Base-by-base conservation (phyloP, 2,329 filamentous ascomycete genomes). In the Alternaria arborescens region DNA sequence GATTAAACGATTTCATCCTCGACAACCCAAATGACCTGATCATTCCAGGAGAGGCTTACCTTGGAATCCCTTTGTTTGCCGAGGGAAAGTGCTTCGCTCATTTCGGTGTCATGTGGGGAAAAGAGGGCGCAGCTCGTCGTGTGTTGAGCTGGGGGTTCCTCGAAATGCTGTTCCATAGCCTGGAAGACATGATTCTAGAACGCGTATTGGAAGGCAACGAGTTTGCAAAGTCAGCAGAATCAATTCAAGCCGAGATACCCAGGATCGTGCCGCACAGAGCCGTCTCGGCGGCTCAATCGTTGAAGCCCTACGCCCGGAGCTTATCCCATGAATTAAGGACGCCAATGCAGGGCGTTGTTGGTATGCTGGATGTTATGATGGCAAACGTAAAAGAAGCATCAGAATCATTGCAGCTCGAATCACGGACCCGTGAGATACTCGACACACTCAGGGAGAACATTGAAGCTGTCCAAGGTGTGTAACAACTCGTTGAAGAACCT, bases 341-440 rank as follows among this genome's bases (percentile, higher is more conserved):
- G 4, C 89, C 89, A 1, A 91, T 92, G 89, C 89, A 92, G 75
- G 89, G 89, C 42, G 88, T 92, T 7, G 88, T 92, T 14, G 89
- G 89, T 7, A 91, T 91, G 89, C 79, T 92, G 43, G 89, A 92
- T 77, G 88, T 92, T 61, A 91, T 92, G 88, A 88, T 91, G 77
- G 87, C 89, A 3, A 91, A 88, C 3, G 87, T 91, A 3, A 83
- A 89, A 59, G 89, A 91, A 71, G 87, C 87, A 18, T 84, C 88
- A 8, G 84, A 88, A 64, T 84, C 86, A 62, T 82, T 81, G 38
- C 83, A 86, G 61, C 77, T 79, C 10, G 83, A 86, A 60, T 71
- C 83, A 6, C 80, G 80, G 52, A 78, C 86, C 5, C 82, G 84
- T 30, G 78, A 81, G 59, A 82, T 91, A 43, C 88, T 91, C 64